Evolutionary conservation across 73 alveolate species (phyloP), one percentile per base, ranked within the genome.

Genomic region (Stentor coeruleus): DNA sequence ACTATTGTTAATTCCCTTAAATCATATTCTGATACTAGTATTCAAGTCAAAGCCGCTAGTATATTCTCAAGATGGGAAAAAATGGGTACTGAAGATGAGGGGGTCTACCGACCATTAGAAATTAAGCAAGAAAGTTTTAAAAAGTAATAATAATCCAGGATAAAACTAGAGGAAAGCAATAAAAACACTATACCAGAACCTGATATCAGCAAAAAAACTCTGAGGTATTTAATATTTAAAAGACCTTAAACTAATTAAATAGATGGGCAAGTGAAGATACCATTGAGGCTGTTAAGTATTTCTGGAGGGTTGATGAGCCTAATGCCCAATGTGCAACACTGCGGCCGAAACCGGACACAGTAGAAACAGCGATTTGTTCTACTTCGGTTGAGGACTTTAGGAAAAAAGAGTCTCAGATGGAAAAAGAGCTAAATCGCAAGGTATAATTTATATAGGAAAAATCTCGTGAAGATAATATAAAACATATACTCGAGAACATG

Each of bases 241-340:
- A 40, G n/a, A n/a, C n/a, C 79, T 20, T 20, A 66, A 31, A 20
- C 79, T 66, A 66, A 66, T 66, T 66, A 15, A 20, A 66, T 66
- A 66, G 79, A 66, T 66, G 79, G 79, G 79, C 37, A 37, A 40
- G 15, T 33, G 79, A 66, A 20, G 79, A 66, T 31, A 20, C n/a
- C 14, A 28, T 66, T 20, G 79, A 66, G 37, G 33, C 40, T 11
- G 49, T 31, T 33, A 66, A 66, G 79, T 66, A 26, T 31, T 66
- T 66, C 39, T 66, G 79, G 79, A 66, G 79, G 33, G 37, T 20
- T 66, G 79, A 66, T 31, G 79, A 66, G 79, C 79, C 79, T 20
- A 66, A 66, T 33, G 79, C 79, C 37, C 40, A 20, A 20, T 66
- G 79, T 2, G 79, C 79, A 0, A 28, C 79, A 26, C 36, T 28